Evolutionary conservation across 106 monocot genomes (phyloP).

Genomic region (Narthecium ossifragum): DNA sequence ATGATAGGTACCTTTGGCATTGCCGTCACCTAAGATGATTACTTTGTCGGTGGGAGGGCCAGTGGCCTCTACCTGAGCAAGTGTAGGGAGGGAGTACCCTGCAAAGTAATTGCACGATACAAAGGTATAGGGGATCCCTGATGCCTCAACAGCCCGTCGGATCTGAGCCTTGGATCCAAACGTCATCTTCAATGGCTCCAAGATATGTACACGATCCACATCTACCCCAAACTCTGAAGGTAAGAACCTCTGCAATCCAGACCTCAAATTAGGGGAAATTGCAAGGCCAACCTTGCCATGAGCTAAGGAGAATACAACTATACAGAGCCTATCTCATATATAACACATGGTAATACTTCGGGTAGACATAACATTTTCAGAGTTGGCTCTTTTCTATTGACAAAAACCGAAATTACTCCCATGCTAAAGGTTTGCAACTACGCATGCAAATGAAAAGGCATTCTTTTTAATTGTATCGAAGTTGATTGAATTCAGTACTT

Average conservation of each 20-base stretch:
- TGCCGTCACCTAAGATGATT: slow-evolving; percentile 59
- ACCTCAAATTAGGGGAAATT: no score
- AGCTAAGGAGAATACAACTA: no score
- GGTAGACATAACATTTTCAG: no score
- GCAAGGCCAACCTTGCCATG: no score
- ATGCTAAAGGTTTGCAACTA: no score
- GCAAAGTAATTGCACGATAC: slow-evolving; percentile 47
- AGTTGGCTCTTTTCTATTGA: no score
- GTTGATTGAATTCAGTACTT: no score
- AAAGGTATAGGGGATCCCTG: slow-evolving; percentile 41
- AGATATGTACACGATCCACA: slow-evolving; percentile 33
- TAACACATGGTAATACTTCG: no score
- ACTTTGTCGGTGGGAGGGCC: slow-evolving; percentile 35
- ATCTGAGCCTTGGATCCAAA: slow-evolving; percentile 28
- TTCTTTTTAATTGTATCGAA: no score
- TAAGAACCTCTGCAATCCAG: slow-evolving; percentile 29
- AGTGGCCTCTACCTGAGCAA: slow-evolving; percentile 16
- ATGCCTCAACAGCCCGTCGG: slow-evolving; percentile 28
- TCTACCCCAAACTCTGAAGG: slow-evolving; percentile 68
- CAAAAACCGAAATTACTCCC: no score
- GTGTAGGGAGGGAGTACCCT: slow-evolving; percentile 33
- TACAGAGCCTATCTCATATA: no score
- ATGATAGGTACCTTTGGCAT: slow-evolving; percentile 32
- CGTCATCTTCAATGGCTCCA: slow-evolving; percentile 28
- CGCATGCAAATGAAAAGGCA: no score